phyloP scores from a whole-genome alignment of 768 basidiomycete genomes.

The Podaxis sp. region DNA sequence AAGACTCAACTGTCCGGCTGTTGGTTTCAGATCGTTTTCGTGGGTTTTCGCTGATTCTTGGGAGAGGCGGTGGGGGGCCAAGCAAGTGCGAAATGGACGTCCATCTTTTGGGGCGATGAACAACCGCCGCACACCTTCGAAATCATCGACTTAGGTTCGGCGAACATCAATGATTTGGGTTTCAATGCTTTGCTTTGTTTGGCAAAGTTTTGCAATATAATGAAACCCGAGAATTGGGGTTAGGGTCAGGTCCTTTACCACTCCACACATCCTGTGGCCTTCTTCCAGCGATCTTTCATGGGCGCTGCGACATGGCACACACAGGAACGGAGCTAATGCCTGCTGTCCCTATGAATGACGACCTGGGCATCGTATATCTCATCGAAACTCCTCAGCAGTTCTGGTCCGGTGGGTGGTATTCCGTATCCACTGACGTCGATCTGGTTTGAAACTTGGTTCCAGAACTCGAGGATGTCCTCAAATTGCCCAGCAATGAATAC shows the following conservation, averaged over 20 bases:
- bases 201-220: background rate
- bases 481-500: slow-evolving; percentile 57
- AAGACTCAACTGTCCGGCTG: too few species aligned
- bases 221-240: background rate
- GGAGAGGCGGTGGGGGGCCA: too few species aligned
- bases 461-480: slow-evolving; percentile 89
- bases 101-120: too few species aligned
- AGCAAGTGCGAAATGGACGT: too few species aligned
- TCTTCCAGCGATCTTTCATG: slow-evolving; percentile 17
- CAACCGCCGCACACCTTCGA: too few species aligned
- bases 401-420: slow-evolving; percentile 70
- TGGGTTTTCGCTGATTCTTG: too few species aligned
- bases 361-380: slow-evolving; percentile 77
- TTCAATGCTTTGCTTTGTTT: background rate
- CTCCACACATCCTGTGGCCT: background rate
- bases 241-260: background rate
- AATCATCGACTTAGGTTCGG: too few species aligned
- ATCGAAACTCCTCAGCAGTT: slow-evolving; percentile 85
- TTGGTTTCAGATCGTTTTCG: too few species aligned
- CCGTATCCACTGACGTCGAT: background rate
- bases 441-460: slow-evolving; percentile 11
- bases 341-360: slow-evolving; percentile 54
- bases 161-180: too few species aligned
- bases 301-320: slow-evolving; percentile 27
- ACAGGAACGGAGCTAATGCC: slow-evolving; percentile 24